Evolutionary conservation across 345 rosid genomes (phyloP).

Genomic region (Camelina sativa): DNA sequence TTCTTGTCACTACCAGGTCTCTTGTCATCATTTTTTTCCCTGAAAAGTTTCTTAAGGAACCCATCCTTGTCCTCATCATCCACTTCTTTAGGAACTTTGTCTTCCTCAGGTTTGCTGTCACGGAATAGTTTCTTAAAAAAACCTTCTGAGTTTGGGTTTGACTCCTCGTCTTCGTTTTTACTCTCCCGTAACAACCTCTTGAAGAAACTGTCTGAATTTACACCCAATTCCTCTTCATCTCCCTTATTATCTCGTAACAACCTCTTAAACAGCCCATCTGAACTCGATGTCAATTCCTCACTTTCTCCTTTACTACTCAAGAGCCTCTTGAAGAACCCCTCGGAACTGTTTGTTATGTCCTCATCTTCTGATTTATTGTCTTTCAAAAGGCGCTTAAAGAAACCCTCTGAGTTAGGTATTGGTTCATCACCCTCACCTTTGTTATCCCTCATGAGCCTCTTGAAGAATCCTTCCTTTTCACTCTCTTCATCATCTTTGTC

Average conservation of each 20-base stretch:
- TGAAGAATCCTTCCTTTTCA: conserved; percentile 96
- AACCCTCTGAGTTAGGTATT: conserved; percentile 71
- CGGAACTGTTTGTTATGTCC: conserved; percentile 66
- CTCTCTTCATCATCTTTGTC: conserved; percentile 90
- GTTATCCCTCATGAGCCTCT: conserved; percentile 85
- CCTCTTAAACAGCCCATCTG: conserved; percentile 77
- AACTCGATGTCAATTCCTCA: conserved; percentile 63
- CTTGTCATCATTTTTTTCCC: conserved; percentile 85
- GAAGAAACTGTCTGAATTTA: conserved; percentile 61
- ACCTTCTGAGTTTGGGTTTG: conserved; percentile 67
- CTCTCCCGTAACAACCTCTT: conserved; percentile 73
- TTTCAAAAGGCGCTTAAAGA: conserved; percentile 78
- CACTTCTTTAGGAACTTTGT: conserved; percentile 62
- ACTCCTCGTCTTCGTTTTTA: conserved; percentile 72
- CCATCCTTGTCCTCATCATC: conserved; percentile 96
- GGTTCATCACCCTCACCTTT: conserved; percentile 81
- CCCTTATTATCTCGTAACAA: conserved; percentile 66
- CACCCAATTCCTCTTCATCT: conserved; percentile 67
- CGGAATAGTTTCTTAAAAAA: conserved; percentile 83
- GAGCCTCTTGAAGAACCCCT: conserved; percentile 76
- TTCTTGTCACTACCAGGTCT: conserved; percentile 62
- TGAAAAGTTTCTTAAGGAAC: conserved; percentile 78
- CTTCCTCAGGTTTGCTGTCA: conserved; percentile 77
- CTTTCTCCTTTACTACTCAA: conserved; percentile 68
- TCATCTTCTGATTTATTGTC: conserved; percentile 73